A percentile compares a stretch with the other conserved stretches of the same genome.
Conservation (phyloP, 345 rosid genomes). For the Eucalyptus dawsonii region DNA sequence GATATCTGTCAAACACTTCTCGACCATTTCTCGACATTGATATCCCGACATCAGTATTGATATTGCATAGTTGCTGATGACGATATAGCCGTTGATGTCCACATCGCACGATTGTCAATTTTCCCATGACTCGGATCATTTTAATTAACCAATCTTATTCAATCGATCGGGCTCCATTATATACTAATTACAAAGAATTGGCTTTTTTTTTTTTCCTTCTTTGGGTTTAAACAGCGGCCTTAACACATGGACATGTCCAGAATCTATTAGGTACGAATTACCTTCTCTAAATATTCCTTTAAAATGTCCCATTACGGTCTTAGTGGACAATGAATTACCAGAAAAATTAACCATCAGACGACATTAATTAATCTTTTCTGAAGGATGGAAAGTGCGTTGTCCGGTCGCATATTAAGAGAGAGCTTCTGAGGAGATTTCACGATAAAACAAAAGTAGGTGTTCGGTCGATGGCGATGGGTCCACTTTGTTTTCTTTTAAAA, state of each 20-base stretch:
- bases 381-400: neutral
- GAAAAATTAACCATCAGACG: neutral
- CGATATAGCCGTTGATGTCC: no score
- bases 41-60: neutral
- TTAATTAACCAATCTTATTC: neutral
- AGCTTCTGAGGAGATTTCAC: neutral
- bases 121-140: no score
- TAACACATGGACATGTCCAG: neutral
- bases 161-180: neutral
- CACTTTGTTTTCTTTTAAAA: neutral
- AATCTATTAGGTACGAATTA: neutral
- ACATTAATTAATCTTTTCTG: neutral
- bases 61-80: no score
- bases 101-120: no score
- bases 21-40: fast-evolving
- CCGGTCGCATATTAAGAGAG: no score
- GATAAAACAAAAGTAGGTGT: neutral
- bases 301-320: neutral
- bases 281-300: neutral
- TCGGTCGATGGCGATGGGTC: neutral
- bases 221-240: neutral
- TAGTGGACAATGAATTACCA: neutral
- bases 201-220: neutral
- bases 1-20: neutral
- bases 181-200: neutral